Conservation (phyloP, 2,329 filamentous ascomycete genomes). For the Cercospora berteroae region DNA sequence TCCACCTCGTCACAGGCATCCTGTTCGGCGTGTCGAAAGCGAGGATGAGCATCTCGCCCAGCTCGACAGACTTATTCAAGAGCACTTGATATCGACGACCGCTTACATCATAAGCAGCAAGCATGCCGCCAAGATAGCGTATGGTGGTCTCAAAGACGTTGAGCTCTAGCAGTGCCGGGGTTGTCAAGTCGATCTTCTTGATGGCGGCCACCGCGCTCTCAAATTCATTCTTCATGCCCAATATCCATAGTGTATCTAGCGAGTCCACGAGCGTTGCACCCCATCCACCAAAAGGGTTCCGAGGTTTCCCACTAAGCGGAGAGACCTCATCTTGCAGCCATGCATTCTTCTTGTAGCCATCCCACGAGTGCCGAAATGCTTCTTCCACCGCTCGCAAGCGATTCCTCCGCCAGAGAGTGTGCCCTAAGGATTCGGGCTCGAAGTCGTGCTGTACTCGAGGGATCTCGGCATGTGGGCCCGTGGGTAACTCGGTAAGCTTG, state of each 20-base stretch:
- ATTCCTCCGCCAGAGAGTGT: slow-evolving; percentile 61
- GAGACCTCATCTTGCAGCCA: slow-evolving; percentile 83
- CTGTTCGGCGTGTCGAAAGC: slow-evolving; percentile 67
- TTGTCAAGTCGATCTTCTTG: slow-evolving; percentile 61
- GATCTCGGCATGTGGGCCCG: slow-evolving; percentile 64
- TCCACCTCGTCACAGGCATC: slow-evolving; percentile 63
- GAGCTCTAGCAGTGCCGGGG: slow-evolving; percentile 50
- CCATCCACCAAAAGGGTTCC: slow-evolving; percentile 88
- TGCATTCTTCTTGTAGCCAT: slow-evolving; percentile 74
- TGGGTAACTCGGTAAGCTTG: slow-evolving; percentile 71
- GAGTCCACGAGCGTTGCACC: slow-evolving; percentile 82
- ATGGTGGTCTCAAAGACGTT: slow-evolving; percentile 72
- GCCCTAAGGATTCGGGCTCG: slow-evolving; percentile 58
- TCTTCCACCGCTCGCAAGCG: slow-evolving; percentile 66
- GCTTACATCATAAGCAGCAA: slow-evolving; percentile 68
- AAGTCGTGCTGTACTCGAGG: slow-evolving; percentile 76
- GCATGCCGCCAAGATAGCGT: slow-evolving; percentile 67
- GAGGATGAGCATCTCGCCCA: slow-evolving; percentile 63
- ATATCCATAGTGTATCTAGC: slow-evolving; percentile 71
- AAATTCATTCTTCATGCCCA: slow-evolving; percentile 66
- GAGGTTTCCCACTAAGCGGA: slow-evolving; percentile 50
- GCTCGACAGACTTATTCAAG: slow-evolving; percentile 61
- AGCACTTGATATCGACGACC: slow-evolving; percentile 46
- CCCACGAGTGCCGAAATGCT: slow-evolving; percentile 77
- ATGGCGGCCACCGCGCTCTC: slow-evolving; percentile 60